phyloP scores from a whole-genome alignment of 805 yeast genomes.

The Myxozyma geophila region DNA sequence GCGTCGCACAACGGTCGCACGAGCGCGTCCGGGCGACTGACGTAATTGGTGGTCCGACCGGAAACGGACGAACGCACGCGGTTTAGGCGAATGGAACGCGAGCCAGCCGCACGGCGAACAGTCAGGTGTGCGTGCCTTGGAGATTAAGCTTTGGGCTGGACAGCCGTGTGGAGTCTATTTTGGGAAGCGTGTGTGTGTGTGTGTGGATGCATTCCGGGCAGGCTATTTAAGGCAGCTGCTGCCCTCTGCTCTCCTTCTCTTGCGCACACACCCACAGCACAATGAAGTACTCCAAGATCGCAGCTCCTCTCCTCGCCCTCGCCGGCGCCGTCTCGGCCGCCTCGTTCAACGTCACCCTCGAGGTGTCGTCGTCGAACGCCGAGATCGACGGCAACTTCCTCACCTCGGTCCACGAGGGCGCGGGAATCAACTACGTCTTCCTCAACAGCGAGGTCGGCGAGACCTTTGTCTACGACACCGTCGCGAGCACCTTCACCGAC shows the following conservation, averaged over 20 bases:
- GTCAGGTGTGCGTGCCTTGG: too few relatives aligned
- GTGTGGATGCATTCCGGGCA: too few relatives aligned
- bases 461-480: slow-evolving; percentile 36
- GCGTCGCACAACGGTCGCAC: too few relatives aligned
- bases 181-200: too few relatives aligned
- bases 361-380: slow-evolving; percentile 33
- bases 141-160: too few relatives aligned
- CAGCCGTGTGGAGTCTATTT: too few relatives aligned
- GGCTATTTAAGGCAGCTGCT: not conserved
- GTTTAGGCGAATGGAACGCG: too few relatives aligned
- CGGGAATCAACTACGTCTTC: slow-evolving; percentile 51
- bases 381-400: slow-evolving; percentile 45
- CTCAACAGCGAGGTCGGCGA: slow-evolving; percentile 31
- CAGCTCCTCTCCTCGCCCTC: slow-evolving; percentile 13
- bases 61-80: too few relatives aligned
- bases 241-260: not conserved
- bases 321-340: slow-evolving; percentile 12
- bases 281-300: slow-evolving; percentile 7
- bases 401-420: slow-evolving; percentile 51
- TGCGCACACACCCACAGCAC: not conserved
- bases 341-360: slow-evolving; percentile 17
- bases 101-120: too few relatives aligned
- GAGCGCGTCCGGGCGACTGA: too few relatives aligned
- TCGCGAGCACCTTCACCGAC: not conserved
- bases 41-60: too few relatives aligned